phyloP scores from a whole-genome alignment of 2,329 filamentous ascomycete genomes.

The Colletotrichum lindemuthianum region DNA sequence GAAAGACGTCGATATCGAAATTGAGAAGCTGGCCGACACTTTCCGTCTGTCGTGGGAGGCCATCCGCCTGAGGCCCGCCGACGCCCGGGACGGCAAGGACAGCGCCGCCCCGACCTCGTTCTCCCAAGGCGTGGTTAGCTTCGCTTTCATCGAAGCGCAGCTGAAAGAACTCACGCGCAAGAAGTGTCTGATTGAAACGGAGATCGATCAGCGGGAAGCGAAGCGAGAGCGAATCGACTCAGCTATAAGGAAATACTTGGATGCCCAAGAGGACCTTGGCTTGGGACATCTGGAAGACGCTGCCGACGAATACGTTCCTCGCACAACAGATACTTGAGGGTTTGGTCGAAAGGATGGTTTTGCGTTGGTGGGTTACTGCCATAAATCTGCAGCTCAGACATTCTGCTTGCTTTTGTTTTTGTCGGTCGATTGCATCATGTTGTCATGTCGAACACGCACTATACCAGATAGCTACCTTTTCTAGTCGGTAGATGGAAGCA shows the following conservation, averaged over 20 bases:
- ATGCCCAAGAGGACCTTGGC: background rate
- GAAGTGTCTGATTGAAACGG: conserved; percentile 6
- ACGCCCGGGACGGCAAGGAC: background rate
- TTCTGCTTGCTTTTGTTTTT: too few relatives aligned
- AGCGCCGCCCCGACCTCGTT: background rate
- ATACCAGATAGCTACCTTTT: background rate
- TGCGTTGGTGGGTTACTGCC: too few relatives aligned
- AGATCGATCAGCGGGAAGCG: conserved; percentile 2
- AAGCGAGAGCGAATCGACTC: background rate
- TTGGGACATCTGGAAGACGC: conserved; percentile 9
- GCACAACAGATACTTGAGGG: background rate
- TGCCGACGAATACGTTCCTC: background rate
- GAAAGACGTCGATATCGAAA: background rate
- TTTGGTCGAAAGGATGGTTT: too few relatives aligned
- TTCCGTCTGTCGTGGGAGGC: conserved; percentile 4
- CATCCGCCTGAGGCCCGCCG: background rate
- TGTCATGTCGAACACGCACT: background rate
- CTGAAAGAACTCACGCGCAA: conserved; percentile 5
- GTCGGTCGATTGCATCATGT: too few relatives aligned
- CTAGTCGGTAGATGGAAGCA: too few relatives aligned
- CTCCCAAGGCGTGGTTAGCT: background rate
- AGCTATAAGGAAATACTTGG: background rate
- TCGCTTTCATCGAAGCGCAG: conserved; percentile 3
- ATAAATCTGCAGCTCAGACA: too few relatives aligned
- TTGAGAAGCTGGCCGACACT: background rate